Evolutionary conservation across 768 basidiomycete species (phyloP), one percentile per base, ranked within the genome.

Genomic region (Suillus weaverae): DNA sequence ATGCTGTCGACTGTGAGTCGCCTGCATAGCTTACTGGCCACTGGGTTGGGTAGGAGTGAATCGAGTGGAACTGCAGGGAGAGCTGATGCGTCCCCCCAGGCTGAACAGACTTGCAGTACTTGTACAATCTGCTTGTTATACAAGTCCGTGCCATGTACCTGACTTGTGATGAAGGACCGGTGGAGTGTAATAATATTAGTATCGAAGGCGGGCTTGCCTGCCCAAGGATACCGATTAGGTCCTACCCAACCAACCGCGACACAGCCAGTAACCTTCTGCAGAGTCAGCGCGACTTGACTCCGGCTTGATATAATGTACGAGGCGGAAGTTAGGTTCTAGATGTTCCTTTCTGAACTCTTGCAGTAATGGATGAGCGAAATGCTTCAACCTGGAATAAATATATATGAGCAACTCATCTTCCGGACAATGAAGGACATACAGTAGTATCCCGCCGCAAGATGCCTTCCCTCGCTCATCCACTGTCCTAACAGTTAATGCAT

Each of bases 221-320:
- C 33, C 53, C 20, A 33, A 35, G 20, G 53, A 54, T 54, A n/a
- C 5, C 11, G 53, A 41, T 41, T 10, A 41, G 3, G 57, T 32
- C 57, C 39, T 59, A 30, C 39, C 57, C 30, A 80, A 84, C 83
- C 84, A 94, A 1, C 93, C 93, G 55, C 86, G 80, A 72, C 95
- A 97, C 10, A 97, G 79, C 80, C 89, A 96, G 75, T 95, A 98
- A 0, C 86, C 89, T 72, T 98, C 96, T 35, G 86, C 83, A 1
- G 92, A 94, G 64, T 89, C 89, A 0, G 84, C 70, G 9, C 95
- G 83, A 61, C 92, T 95, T 0, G 92, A 85, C n/a, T 85, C 79
- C 0, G 96, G 96, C 74, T 99, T 99, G 70, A 89, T 77, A 70
- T 83, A 87, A 20, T 81, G 76, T 1, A 97, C 92, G 20, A 81